A percentile compares a stretch with the other conserved stretches of the same genome.
phyloP scores from a whole-genome alignment of 345 rosid species.

The Camelina neglecta region DNA sequence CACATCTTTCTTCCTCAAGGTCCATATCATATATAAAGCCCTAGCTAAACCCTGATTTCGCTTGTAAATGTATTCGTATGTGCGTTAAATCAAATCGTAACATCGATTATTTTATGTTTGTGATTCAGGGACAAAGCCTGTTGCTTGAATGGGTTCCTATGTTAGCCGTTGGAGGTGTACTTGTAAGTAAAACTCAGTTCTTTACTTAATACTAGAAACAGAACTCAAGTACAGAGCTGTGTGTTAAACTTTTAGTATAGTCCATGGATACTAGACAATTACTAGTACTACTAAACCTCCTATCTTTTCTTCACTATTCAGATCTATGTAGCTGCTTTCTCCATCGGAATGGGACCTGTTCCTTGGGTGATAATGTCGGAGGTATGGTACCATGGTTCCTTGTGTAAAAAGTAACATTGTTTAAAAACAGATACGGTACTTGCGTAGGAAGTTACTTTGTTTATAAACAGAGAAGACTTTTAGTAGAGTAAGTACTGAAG shows the following conservation, averaged over 20 bases:
- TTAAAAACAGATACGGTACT: not conserved
- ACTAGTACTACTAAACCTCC: not conserved
- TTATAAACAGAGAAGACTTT: not conserved
- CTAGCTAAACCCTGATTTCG: not conserved
- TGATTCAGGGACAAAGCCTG: slow-evolving; percentile 59
- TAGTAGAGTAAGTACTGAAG: slow-evolving; percentile 3
- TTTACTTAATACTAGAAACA: slow-evolving; percentile 14
- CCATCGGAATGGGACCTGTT: slow-evolving; percentile 92
- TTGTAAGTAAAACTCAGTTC: slow-evolving; percentile 52
- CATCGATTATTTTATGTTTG: not conserved
- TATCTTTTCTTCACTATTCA: slow-evolving; percentile 31
- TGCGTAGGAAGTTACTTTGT: not conserved
- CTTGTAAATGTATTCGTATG: slow-evolving; percentile 5
- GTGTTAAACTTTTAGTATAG: not conserved
- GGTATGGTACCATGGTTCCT: slow-evolving; percentile 54
- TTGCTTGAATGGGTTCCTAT: slow-evolving; percentile 69
- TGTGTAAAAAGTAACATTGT: slow-evolving; percentile 15
- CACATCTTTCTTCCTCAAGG: slow-evolving; percentile 77
- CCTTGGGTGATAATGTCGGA: slow-evolving; percentile 99
- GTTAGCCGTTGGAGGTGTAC: slow-evolving; percentile 72
- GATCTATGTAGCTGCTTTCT: slow-evolving; percentile 70
- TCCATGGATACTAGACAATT: not conserved
- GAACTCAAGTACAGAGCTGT: slow-evolving; percentile 5
- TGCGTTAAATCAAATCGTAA: not conserved
- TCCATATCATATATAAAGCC: slow-evolving; percentile 25